Base-by-base conservation (phyloP, 2,329 filamentous ascomycete species). In the Colletotrichum tropicicola region DNA sequence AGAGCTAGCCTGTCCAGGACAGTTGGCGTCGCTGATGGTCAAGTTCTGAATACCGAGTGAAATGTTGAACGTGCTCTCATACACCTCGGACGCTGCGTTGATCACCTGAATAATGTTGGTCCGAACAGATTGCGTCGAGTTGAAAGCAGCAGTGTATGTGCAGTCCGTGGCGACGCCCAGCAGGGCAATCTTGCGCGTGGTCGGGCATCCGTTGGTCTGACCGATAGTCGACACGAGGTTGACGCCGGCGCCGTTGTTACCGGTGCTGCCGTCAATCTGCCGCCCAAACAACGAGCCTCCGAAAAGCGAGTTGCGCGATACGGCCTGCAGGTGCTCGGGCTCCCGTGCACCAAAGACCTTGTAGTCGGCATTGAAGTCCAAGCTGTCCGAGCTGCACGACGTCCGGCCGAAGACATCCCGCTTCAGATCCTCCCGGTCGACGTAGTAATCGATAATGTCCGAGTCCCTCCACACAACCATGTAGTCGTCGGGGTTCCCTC, bases 381-480 rank as follows among this genome's bases (percentile, higher is more conserved):
- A 83, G n/a, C 80, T 78, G 77, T 98, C 93, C 4, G 93, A 89
- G 23, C 84, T 83, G 76, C 96, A 99, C 5, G 85, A 83, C 6
- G 82, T 78, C 15, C 77, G 77, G 28, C 77, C 73, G 41, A 74
- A 71, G 8, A 79, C 64, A 57, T 82, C 83, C 67, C 92, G 87
- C 78, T 89, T 92, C 70, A 96, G 77, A 68, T 95, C 91, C 21
- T 82, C 78, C 58, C 86, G 85, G 37, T 79, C 77, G n/a, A 73
- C 73, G 67, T 72, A 73, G 63, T 74, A 71, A 17, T 75, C 71
- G 30, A 81, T 76, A 73, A 98, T 88, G 76, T 99, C 96, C 27
- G 94, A 97, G 74, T 98, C 94, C 69, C 94, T 88, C 85, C 93
- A 98, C 1, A 98, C 86, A 35, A 98, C 85, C 94, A 99, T 96